phyloP scores from a whole-genome alignment of 2,329 filamentous ascomycete species.

The Cladophialophora carrionii region DNA sequence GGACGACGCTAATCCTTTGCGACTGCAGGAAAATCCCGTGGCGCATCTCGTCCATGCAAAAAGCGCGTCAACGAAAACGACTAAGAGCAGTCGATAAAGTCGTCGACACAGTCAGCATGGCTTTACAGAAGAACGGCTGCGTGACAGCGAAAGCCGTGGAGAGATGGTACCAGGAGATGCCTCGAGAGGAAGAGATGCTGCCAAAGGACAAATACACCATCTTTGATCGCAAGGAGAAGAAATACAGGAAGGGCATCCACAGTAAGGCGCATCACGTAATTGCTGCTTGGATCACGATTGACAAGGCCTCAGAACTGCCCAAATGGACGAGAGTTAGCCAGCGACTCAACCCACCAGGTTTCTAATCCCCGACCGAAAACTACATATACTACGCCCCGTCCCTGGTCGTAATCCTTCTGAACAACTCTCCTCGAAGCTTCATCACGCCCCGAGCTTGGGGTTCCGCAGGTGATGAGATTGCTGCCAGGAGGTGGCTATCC shows the following conservation, averaged over 20 bases:
- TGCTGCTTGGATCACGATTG: conserved; percentile 9
- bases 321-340: conserved; percentile 98
- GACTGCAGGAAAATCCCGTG: conserved; percentile 84
- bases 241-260: conserved; percentile 95
- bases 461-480: background rate
- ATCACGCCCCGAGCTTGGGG: background rate
- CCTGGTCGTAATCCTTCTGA: background rate
- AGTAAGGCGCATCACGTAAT: conserved; percentile 64
- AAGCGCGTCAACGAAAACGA: conserved; percentile 80
- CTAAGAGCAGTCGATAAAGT: conserved; percentile 83
- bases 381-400: background rate
- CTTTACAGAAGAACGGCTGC: conserved; percentile 72
- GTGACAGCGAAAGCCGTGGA: conserved; percentile 75
- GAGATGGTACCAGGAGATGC: conserved; percentile 95
- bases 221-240: conserved; percentile 94
- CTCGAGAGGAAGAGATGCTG: conserved; percentile 91
- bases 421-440: background rate
- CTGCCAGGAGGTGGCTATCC: background rate
- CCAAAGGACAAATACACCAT: conserved; percentile 97
- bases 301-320: conserved; percentile 64
- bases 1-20: background rate
- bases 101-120: conserved; percentile 78
- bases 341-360: conserved; percentile 90
- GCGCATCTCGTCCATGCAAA: conserved; percentile 90
- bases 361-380: conserved; percentile 53